Evolutionary conservation across 177 flowering plant species (phyloP).

Genomic region (Vitis hybrid): DNA sequence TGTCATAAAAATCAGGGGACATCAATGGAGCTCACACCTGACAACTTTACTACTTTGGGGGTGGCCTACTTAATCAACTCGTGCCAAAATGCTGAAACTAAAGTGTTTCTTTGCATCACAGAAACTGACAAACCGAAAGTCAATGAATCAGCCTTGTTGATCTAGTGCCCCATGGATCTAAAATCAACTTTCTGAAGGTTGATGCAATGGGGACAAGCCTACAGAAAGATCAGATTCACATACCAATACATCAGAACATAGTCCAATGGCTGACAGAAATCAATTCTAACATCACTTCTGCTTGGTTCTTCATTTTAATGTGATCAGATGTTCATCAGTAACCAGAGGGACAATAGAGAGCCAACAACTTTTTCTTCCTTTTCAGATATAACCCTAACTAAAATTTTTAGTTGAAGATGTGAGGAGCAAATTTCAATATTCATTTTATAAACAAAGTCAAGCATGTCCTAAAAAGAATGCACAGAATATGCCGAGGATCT

Average conservation of each 20-base stretch:
- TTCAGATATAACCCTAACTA: neutral
- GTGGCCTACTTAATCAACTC: neutral
- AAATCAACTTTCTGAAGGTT: too few relatives aligned
- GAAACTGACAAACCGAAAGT: neutral
- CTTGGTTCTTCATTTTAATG: too few relatives aligned
- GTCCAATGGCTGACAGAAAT: too few relatives aligned
- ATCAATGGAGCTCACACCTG: neutral
- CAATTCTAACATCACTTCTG: too few relatives aligned
- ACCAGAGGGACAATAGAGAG: too few relatives aligned
- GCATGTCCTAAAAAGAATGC: neutral
- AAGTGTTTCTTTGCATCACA: neutral
- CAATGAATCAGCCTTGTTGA: too few relatives aligned
- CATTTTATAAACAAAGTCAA: neutral
- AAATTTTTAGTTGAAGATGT: neutral
- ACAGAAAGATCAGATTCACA: too few relatives aligned
- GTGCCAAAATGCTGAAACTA: neutral
- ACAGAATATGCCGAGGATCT: neutral
- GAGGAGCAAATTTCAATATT: neutral
- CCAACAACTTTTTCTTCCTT: neutral
- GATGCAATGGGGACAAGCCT: too few relatives aligned
- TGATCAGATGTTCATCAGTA: too few relatives aligned
- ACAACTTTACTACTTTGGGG: neutral
- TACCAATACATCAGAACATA: too few relatives aligned
- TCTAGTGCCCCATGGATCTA: too few relatives aligned
- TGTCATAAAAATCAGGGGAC: neutral